Evolutionary conservation across 1,284 basidiomycete species (phyloP), one percentile per base, ranked within the genome.

Genomic region (Ganoderma resinaceum): DNA sequence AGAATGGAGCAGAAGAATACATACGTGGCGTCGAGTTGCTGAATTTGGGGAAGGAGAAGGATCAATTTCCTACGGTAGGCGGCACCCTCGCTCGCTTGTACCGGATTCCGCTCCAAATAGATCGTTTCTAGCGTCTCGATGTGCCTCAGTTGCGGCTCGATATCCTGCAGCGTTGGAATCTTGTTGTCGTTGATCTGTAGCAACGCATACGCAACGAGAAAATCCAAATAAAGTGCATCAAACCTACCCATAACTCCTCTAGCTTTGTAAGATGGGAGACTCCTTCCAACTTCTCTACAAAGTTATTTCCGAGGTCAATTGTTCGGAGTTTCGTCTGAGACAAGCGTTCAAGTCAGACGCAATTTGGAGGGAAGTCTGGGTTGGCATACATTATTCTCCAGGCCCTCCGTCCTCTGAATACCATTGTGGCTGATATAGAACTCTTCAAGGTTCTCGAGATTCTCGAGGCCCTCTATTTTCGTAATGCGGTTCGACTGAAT

Each of bases 341-440:
- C 63, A 20, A 33, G n/a, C n/a, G n/a, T 37, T 46, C 60, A n/a
- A n/a, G 63, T 57, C 29, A 59, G 37, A 26, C 14, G 3, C 6
- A 7, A 16, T 63, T 3, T 18, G 49, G 2, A 5, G 23, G 23
- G 29, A 9, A 2, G 23, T 23, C n/a, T 38, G 4, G 14, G 1
- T 18, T 1, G 23, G 23, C 9, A 2, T 8, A 94, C 95, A 75
- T 96, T 96, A 58, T 91, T 83, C 66, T 95, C 92, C 18, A 99
- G 82, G 0, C 96, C 96, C 78, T 97, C 94, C n/a, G 99, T 80
- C 72, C 85, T 85, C 71, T 89, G 85, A 23, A 99, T 80, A 0
- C 97, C 98, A 73, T 99, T 99, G 78, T 99, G 97, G 62, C 94
- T 95, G 58, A 99, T 84, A 80, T 99, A 99, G 4, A 99, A 82